phyloP scores from a whole-genome alignment of 148 eudicot genomes.

The Rhododendron ovatum region DNA sequence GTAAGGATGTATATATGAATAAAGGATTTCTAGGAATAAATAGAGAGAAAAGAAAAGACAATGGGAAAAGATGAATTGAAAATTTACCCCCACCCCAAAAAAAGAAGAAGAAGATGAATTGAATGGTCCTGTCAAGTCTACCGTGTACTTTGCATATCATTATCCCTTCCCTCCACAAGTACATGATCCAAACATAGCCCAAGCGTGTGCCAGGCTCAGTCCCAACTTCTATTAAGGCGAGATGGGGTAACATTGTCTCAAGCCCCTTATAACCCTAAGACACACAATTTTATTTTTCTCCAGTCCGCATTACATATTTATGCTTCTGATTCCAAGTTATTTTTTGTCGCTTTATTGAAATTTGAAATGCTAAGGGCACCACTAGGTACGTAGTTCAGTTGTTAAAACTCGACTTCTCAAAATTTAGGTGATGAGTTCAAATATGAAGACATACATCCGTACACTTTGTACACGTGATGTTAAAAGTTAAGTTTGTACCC shows the following conservation, averaged over 20 bases:
- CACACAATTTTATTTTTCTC: not conserved
- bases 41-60: too few species aligned
- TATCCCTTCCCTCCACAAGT: not conserved
- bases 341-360: not conserved
- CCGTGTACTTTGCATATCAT: not conserved
- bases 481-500: not conserved
- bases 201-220: not conserved
- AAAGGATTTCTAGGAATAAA: too few species aligned
- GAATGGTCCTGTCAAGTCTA: too few species aligned
- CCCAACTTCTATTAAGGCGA: not conserved
- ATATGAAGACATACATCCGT: not conserved
- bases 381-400: not conserved
- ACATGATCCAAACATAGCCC: not conserved
- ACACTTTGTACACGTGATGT: not conserved
- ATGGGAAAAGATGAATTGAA: too few species aligned
- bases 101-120: too few species aligned
- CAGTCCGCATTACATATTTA: not conserved
- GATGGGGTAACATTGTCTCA: too few species aligned
- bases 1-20: too few species aligned
- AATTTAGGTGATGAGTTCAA: not conserved
- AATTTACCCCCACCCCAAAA: too few species aligned
- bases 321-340: not conserved
- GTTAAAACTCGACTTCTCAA: not conserved
- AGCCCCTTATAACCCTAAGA: not conserved
- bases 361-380: not conserved